These are phyloP conservation scores for Calocybe cyanea DNA, from an alignment of 768 basidiomycete species.

Conservation along the genomic window DNA sequence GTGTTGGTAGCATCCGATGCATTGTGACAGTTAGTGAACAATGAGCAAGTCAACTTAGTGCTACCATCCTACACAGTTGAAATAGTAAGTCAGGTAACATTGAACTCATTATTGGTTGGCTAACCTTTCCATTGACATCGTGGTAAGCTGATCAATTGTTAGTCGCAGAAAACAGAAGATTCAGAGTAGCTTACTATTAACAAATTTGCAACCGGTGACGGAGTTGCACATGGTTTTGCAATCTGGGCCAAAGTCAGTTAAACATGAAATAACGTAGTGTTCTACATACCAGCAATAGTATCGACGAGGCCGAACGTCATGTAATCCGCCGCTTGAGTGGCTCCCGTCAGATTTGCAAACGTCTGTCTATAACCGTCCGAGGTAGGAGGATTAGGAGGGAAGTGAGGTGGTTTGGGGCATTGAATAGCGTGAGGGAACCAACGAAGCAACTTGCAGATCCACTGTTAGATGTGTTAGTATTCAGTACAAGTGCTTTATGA, in stretches of 20 bases:
- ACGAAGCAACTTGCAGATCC: constrained; percentile 20
- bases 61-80: constrained; percentile 30
- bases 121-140: constrained; percentile 42
- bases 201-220: constrained; percentile 36
- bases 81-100: constrained; percentile 1
- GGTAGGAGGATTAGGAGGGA: constrained; percentile 17
- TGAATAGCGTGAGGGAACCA: constrained; percentile 19
- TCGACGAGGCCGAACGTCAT: constrained; percentile 43
- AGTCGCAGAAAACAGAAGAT: not conserved
- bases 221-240: constrained; percentile 43
- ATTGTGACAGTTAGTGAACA: constrained; percentile 35
- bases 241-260: constrained; percentile 27
- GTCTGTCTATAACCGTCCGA: constrained; percentile 33
- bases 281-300: constrained; percentile 32
- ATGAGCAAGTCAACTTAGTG: constrained; percentile 38
- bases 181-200: constrained; percentile 32
- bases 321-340: constrained; percentile 39
- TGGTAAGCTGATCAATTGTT: constrained; percentile 30
- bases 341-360: constrained; percentile 38
- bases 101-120: not conserved
- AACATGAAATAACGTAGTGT: constrained; percentile 19
- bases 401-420: constrained; percentile 23
- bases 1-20: constrained; percentile 33
- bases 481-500: not conserved
- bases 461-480: constrained; percentile 9